These are phyloP conservation scores for Smallanthus sonchifolius DNA, from an alignment of 129 eudicot species.

Conservation along the genomic window DNA sequence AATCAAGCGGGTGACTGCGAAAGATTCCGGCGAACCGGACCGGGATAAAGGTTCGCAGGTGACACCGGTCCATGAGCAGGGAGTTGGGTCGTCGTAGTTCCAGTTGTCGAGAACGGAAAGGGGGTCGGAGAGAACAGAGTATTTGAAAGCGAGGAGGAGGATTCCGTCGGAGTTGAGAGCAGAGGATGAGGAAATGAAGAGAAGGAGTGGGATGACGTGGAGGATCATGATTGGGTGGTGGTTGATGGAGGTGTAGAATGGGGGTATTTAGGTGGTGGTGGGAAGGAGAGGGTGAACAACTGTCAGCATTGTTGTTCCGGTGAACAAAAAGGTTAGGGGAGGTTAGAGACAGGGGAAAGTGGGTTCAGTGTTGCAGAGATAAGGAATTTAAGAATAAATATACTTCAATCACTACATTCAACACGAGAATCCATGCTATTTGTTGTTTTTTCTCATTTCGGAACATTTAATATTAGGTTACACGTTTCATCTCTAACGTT, in stretches of 20 bases:
- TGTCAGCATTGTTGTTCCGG: conserved; percentile 56
- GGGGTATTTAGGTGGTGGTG: conserved; percentile 12
- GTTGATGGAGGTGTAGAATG: not conserved
- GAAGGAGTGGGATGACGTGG: not conserved
- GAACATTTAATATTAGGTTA: no score
- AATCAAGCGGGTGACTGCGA: conserved; percentile 38
- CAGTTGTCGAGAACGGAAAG: conserved; percentile 77
- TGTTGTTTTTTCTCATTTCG: not conserved
- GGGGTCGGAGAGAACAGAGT: conserved; percentile 79
- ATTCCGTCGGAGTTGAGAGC: conserved; percentile 75
- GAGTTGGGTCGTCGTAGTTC: conserved; percentile 67
- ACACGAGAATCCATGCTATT: conserved; percentile 11
- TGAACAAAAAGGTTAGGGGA: conserved; percentile 36
- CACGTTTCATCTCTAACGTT: no score
- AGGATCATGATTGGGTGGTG: conserved; percentile 13
- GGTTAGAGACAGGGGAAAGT: conserved; percentile 14
- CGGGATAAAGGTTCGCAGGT: conserved; percentile 35
- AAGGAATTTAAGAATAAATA: conserved; percentile 25
- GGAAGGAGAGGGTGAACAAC: conserved; percentile 50
- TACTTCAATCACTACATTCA: conserved; percentile 6
- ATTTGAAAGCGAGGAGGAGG: conserved; percentile 69
- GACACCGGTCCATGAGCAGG: conserved; percentile 88
- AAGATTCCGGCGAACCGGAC: conserved; percentile 20
- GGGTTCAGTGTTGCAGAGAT: conserved; percentile 30
- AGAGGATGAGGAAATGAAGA: conserved; percentile 26